Base-by-base conservation (phyloP, 2,329 filamentous ascomycete species). In the Acarospora socialis region DNA sequence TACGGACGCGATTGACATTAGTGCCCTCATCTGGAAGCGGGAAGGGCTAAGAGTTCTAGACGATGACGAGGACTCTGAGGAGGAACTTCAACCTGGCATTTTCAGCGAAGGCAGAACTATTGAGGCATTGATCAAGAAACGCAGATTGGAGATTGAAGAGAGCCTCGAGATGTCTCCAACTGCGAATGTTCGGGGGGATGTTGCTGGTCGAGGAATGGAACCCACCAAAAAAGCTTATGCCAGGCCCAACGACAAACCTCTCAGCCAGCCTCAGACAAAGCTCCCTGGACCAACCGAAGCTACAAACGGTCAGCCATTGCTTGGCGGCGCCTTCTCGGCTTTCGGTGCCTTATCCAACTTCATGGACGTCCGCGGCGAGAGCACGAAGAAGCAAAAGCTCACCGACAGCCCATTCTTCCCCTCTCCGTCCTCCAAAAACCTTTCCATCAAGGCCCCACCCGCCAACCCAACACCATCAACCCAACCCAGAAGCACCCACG, bases 41-140 rank as follows among this genome's bases (percentile, higher is more conserved):
- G 52, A 59, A 3, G 60, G 61, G 0, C 43, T 70, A n/a, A 53
- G 55, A 12, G 51, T 68, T 10, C 45, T 70, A 3, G 53, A 58
- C 43, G 37, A 56, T 17, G 45, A 55, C 18, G 49, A 56, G 40
- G 43, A 55, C 32, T 43, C 60, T 36, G 44, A 59, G 36, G 30
- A 51, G 36, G 43, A 60, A 32, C 48, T 60, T 24, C 44, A 51
- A 25, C 20, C 28, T 4, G 46, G 44, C 8, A 28, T 7, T 13
- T 49, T 51, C 20, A 17, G 35, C 6, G 34, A 33, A 17, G 39
- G 36, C 19, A 42, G 43, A 8, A 52, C 59, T 30, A 45, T 65
- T 16, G 40, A 50, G 4, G 44, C 46, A 6, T 40, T 65, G 7
- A 32, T 61, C 5, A 51, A 49, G 15, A 67, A 64, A 35, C 47